Evolutionary conservation across 257 asterid species (phyloP), one percentile per base, ranked within the genome.

Genomic region (Salvia rosmarinus): DNA sequence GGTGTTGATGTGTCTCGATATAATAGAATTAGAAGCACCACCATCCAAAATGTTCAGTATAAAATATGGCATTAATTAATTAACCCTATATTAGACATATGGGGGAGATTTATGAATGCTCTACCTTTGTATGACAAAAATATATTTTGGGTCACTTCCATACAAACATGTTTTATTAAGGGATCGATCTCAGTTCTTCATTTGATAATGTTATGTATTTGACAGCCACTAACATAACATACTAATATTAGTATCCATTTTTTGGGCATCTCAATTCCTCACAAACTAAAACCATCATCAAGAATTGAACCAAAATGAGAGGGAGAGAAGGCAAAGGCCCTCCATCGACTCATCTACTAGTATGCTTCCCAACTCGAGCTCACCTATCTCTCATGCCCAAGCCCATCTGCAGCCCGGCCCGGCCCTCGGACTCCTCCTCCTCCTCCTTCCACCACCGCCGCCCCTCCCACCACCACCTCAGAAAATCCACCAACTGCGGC

Each of bases 351-450:
- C 97, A 93, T 82, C 81, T 93, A 10, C 80, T 93, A 35, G 93
- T 93, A 0, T 90, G 98, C 64, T 90, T 92, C 76, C 98, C 98
- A 2, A 28, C 98, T 14, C 84, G 97, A 78, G 89, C 92, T 23
- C 98, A 86, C 72, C 58, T 90, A n/a, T 82, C 85, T 1, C 82
- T 90, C 14, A 81, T 88, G 96, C 98, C 98, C 0, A 92, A 88
- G 77, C 86, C 91, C 25, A 80, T 90, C 37, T 88, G 95, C 77
- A 92, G 98, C 78, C 97, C 98, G 1, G 88, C 88, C 2, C 73
- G 95, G 70, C 86, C 85, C 16, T 75, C 83, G 2, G 88, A 87
- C 0, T 50, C 79, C 44, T 66, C 30, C 68, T 66, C 78, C 65
- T 81, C 58, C 72, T 2, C 55, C 60, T 28, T 12, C 76, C 79